These are phyloP conservation scores for Starmerella vaccinii DNA, from an alignment of 805 yeast species.

Conservation along the genomic window DNA sequence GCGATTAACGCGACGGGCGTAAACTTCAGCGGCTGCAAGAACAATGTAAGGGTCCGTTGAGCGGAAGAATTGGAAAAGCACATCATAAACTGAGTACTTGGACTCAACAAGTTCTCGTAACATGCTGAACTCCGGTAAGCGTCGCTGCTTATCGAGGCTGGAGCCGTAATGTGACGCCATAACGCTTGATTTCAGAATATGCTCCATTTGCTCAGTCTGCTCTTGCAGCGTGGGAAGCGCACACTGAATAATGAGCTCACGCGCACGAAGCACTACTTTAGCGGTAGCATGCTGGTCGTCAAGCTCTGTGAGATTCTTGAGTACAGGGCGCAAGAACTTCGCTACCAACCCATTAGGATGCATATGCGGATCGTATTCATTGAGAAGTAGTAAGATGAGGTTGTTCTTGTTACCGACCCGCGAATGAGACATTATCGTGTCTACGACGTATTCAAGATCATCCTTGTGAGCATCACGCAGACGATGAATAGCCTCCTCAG, in stretches of 20 bases:
- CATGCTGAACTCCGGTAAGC: conserved; percentile 69
- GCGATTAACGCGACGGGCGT: conserved; percentile 91
- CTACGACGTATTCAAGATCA: conserved; percentile 61
- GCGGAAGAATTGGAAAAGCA: conserved; percentile 78
- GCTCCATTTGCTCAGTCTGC: conserved; percentile 94
- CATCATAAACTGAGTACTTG: conserved; percentile 92
- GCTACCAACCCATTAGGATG: conserved; percentile 64
- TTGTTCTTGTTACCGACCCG: conserved; percentile 90
- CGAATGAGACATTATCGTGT: conserved; percentile 74
- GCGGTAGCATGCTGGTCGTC: conserved; percentile 77
- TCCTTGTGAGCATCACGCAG: conserved; percentile 81
- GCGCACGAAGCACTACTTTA: conserved; percentile 87
- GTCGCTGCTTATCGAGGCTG: conserved; percentile 35
- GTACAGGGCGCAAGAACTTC: conserved; percentile 53
- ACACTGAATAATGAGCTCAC: conserved; percentile 93
- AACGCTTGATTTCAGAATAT: conserved; percentile 83
- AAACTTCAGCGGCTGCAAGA: conserved; percentile 93
- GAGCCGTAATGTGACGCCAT: conserved; percentile 76
- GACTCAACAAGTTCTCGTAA: conserved; percentile 91
- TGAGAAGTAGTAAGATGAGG: conserved; percentile 73
- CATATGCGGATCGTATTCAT: conserved; percentile 68
- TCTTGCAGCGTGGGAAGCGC: conserved; percentile 93
- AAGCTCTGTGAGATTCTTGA: conserved; percentile 73
- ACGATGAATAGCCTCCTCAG: conserved; percentile 73
- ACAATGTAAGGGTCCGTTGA: conserved; percentile 80